Evolutionary conservation across 495 filamentous ascomycete genomes (phyloP), one percentile per base, ranked within the genome.

Genomic region (Neohortaea acidophila): DNA sequence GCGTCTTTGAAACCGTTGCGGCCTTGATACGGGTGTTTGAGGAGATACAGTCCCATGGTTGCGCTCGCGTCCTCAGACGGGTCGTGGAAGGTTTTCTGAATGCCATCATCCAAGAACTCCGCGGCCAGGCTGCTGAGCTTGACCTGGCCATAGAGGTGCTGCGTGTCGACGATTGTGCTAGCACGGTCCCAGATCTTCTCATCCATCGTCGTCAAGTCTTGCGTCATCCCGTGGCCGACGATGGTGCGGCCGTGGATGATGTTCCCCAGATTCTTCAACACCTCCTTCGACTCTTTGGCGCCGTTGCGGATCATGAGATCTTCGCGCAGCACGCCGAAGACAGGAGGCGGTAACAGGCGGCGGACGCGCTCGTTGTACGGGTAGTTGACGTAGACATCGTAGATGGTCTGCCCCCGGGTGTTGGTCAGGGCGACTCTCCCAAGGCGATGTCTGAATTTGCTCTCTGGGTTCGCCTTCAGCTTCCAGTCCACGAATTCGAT

Each of bases 271-370:
- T 29, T 33, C 4, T 4, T 3, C 15, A 38, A 34, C 14, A 45
- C 42, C 15, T 38, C 26, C 3, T 2, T 11, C 14, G 26, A 20
- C 4, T 14, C 8, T 1, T 29, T 15, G 15, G 42, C 42, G 12
- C 42, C 42, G 24, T 45, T 45, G 10, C 20, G 14, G 25, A 38
- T 17, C 6, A 23, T 6, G n/a, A 45, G 17, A 29, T 45, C 42
- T 11, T 14, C 10, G 8, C 12, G 19, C 2, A 7, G 12, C 13
- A 36, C 42, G 2, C 19, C 13, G 21, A 33, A 33, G 12, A 21
- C 3, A 2, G 12, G 8, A 1, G 21, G 42, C 4, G 21, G 35
- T 3, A 25, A 5, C 5, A 3, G 10, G 35, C 27, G 32, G 12
- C 12, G 6, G 4, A 45, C 36, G 11, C 18, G 18, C 12, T 33